These are phyloP conservation scores for Brettanomyces anomalus DNA, from an alignment of 805 yeast species.

Conservation along the genomic window DNA sequence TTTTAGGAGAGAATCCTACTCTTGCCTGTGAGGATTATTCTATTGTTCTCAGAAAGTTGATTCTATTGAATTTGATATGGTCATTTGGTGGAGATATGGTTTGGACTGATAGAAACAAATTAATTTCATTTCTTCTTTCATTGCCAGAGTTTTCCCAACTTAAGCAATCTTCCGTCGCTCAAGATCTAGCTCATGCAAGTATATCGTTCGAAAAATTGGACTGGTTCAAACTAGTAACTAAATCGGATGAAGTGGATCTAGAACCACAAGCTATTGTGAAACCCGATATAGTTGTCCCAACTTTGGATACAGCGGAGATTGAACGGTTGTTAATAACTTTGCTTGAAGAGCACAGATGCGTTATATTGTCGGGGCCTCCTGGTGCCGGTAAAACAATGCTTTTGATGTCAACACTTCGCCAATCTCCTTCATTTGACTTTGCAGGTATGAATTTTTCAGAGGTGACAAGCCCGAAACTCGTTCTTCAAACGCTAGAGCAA, in stretches of 20 bases:
- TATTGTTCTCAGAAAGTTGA: constrained; percentile 25
- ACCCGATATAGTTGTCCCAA: constrained; percentile 65
- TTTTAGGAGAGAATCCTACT: constrained; percentile 14
- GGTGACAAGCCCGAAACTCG: constrained; percentile 55
- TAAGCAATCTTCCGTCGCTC: constrained; percentile 2
- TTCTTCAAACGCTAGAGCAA: constrained; percentile 62
- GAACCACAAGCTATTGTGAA: constrained; percentile 51
- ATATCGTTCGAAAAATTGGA: constrained; percentile 35
- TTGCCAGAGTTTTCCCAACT: constrained; percentile 13
- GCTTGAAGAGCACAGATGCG: constrained; percentile 45
- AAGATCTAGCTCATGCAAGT: constrained; percentile 32
- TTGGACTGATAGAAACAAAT: constrained; percentile 27
- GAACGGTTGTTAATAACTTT: constrained; percentile 51
- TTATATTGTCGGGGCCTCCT: constrained; percentile 89
- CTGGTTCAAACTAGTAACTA: constrained; percentile 34
- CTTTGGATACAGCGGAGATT: constrained; percentile 66
- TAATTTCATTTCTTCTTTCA: constrained; percentile 24
- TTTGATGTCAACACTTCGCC: constrained; percentile 55
- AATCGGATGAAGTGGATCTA: constrained; percentile 35
- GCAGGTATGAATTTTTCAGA: constrained; percentile 75
- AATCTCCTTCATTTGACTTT: constrained; percentile 47
- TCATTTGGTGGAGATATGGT: constrained; percentile 53
- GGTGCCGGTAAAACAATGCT: constrained; percentile 98
- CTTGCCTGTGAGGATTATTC: constrained; percentile 20
- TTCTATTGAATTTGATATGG: constrained; percentile 44